Percentiles rank a stretch among this genome's conserved stretches.
These are phyloP conservation scores for Colletotrichum euphorbiae DNA, from an alignment of 2,329 filamentous ascomycete genomes.

Conservation along the genomic window DNA sequence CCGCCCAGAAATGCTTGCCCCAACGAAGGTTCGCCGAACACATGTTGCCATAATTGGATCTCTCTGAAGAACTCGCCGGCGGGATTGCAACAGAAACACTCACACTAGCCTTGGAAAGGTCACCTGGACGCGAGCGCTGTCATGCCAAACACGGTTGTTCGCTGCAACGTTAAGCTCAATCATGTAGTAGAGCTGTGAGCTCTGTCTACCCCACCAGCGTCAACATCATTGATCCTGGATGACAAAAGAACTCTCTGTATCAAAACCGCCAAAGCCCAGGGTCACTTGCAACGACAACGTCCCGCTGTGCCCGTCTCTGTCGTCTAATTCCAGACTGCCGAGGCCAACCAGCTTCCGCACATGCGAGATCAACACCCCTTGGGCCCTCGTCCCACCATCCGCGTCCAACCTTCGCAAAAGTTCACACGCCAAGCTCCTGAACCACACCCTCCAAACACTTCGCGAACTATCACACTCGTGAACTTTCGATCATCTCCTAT, in stretches of 20 bases:
- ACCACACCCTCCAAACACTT: neutral
- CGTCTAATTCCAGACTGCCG: conserved; percentile 24
- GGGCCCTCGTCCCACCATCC: neutral
- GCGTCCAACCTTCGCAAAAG: neutral
- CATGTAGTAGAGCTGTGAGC: neutral
- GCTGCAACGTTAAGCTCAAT: neutral
- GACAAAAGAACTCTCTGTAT: neutral
- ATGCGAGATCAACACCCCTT: conserved; percentile 21
- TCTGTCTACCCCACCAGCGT: neutral
- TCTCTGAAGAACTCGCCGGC: neutral
- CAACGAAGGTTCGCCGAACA: neutral
- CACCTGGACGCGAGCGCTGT: neutral
- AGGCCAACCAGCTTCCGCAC: neutral
- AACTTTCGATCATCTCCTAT: neutral
- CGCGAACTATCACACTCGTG: neutral
- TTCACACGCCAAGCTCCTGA: conserved; percentile 1
- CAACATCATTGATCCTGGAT: conserved; percentile 8
- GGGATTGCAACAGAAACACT: neutral
- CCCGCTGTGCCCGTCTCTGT: neutral
- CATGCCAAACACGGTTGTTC: neutral
- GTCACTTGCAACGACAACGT: neutral
- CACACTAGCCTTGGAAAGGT: neutral
- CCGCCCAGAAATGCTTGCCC: neutral
- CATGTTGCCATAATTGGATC: neutral
- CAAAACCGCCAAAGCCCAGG: neutral